Evolutionary conservation across 2,329 filamentous ascomycete genomes (phyloP).

Genomic region (Trichoderma sp.): DNA sequence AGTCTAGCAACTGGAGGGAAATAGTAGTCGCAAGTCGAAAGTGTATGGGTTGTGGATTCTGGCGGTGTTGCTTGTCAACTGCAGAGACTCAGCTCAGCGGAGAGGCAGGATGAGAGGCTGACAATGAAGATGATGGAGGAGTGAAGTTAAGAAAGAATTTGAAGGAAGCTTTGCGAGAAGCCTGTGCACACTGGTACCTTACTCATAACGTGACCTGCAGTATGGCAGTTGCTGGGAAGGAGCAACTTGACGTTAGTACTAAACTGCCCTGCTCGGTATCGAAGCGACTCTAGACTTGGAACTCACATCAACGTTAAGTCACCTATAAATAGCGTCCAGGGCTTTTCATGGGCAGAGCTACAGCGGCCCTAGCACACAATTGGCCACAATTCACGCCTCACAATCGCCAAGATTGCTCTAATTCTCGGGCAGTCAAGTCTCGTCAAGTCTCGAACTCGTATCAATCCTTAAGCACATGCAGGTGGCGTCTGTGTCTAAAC

Average conservation of each 20-base stretch:
- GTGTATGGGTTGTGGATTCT: not conserved
- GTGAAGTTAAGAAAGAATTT: not conserved
- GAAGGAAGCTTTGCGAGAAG: not conserved
- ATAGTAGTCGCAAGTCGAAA: not conserved
- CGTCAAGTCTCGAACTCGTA: not conserved
- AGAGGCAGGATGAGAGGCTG: not conserved
- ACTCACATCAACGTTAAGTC: not conserved
- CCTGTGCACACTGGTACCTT: not conserved
- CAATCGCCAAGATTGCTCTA: not conserved
- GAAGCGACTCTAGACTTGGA: not conserved
- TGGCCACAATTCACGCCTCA: not conserved
- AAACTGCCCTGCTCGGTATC: not conserved
- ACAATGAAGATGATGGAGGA: not conserved
- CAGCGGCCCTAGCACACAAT: not conserved
- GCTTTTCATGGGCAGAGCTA: not conserved
- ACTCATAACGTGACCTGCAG: not conserved
- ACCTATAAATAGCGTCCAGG: conserved; percentile 1
- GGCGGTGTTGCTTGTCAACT: not conserved
- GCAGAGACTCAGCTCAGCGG: not conserved
- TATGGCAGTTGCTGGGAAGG: not conserved
- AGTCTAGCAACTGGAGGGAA: not conserved
- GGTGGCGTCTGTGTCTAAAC: not conserved
- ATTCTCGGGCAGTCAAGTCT: not conserved
- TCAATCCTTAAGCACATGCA: not conserved
- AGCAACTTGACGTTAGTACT: not conserved